Conservation (phyloP, 2,329 filamentous ascomycete species). For the Arthrobotrys pseudoclavata region DNA sequence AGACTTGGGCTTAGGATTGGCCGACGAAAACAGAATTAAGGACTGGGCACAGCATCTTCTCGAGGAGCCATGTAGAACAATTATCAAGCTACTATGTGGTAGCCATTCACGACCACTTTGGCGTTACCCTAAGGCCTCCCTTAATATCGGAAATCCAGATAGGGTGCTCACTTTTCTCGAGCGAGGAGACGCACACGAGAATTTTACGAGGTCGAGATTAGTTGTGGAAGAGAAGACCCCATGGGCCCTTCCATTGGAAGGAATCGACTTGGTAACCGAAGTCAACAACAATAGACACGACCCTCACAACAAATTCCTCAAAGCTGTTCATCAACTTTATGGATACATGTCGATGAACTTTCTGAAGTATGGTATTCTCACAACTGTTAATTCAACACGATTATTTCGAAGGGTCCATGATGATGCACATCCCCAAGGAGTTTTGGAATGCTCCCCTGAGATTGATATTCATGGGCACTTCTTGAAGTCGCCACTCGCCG, state of each 20-base stretch:
- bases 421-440: not conserved
- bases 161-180: not conserved
- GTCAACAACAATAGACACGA: not conserved
- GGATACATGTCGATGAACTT: slow-evolving; percentile 16
- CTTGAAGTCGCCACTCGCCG: not conserved
- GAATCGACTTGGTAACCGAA: not conserved
- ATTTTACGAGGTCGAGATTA: not conserved
- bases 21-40: too few species aligned
- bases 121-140: too few species aligned
- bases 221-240: not conserved
- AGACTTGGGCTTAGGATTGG: too few species aligned
- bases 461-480: not conserved
- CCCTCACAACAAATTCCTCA: not conserved
- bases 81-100: too few species aligned
- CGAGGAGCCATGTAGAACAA: too few species aligned
- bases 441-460: not conserved
- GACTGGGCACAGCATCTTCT: too few species aligned
- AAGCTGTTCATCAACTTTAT: not conserved
- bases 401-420: not conserved
- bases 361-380: slow-evolving; percentile 14
- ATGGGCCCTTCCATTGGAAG: not conserved
- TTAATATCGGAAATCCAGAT: too few species aligned
- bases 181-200: not conserved
- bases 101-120: too few species aligned
- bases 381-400: not conserved